Base-by-base conservation (phyloP, 306 rosid species). In the Cicer judaicum region DNA sequence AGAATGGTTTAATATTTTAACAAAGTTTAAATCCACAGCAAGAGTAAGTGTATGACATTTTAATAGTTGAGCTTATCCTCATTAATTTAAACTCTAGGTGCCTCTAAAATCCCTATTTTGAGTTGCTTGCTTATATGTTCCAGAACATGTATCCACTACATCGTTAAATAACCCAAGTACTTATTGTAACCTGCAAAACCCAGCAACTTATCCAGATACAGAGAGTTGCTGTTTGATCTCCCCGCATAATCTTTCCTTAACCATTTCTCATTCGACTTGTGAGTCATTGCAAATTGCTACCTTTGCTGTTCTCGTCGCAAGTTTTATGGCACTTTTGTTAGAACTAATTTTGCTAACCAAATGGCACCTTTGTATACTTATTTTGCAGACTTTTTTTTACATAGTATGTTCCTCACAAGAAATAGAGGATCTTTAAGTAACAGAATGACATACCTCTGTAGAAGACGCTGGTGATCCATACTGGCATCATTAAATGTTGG, bases 381-480 rank as follows among this genome's bases (percentile, higher is more conserved):
- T 24, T 24, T 29, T 29, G 36, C 36, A 29, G 0, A 29, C 36
- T 29, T 29, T 4, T 29, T 29, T 29, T 29, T 29, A 29, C 36
- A 29, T 29, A 29, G 36, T 29, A 50, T 65, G 48, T 42, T 65
- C 24, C 44, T 62, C 24, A 54, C 2, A 71, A 36, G 50, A 43
- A 75, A 72, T 65, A 24, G 46, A 14, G 1, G 16, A 79, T 38
- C 36, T 53, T 64, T 21, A 64, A 55, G 42, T 48, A 68, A 44
- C 10, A 59, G 65, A 65, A 75, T 64, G 39, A 48, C 42, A 76
- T 80, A 88, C 98, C 98, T 91, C 79, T 93, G 89, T 69, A 85
- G 84, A 72, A 91, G 96, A 67, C 96, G 92, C 55, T 88, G 91
- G 81, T 91, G 89, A 79, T 93, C 98, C 86, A 87, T 82, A 79